Conservation (phyloP, 139 green algal genomes). For the Auxenochlorella protothecoides region DNA sequence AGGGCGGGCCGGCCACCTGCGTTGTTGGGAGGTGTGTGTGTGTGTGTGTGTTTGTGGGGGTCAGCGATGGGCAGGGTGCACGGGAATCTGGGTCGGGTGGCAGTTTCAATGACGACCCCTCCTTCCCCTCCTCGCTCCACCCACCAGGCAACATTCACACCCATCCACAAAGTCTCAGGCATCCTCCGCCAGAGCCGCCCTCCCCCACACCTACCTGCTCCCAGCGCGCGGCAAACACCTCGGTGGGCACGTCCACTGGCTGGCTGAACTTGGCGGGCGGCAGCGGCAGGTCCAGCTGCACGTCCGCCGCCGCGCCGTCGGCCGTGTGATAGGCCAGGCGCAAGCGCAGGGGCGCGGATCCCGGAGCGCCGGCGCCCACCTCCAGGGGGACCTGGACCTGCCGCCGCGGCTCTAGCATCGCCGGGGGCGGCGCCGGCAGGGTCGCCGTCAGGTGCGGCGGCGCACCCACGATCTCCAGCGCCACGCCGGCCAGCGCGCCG, state of each 20-base stretch:
- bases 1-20: conserved; percentile 26
- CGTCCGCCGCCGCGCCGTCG: conserved; percentile 12
- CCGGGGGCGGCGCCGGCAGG: conserved; percentile 35
- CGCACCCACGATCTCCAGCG: background rate
- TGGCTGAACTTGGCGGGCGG: conserved; percentile 59
- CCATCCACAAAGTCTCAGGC: background rate
- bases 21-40: background rate
- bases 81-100: background rate
- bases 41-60: too few species aligned
- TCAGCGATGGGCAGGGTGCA: background rate
- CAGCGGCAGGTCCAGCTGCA: conserved; percentile 51
- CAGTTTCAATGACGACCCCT: conserved; percentile 1
- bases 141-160: background rate
- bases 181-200: background rate
- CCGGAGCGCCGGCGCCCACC: conserved; percentile 35
- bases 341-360: conserved; percentile 29
- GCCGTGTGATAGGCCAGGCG: conserved; percentile 44
- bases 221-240: conserved; percentile 75
- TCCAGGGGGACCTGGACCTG: conserved; percentile 44
- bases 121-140: background rate
- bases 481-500: conserved; percentile 26
- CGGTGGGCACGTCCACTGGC: conserved; percentile 35
- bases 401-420: conserved; percentile 34
- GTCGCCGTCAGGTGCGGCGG: conserved; percentile 25
- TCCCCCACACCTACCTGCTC: conserved; percentile 16